phyloP scores from a whole-genome alignment of 2,329 filamentous ascomycete genomes.

The Penicillium sp. region DNA sequence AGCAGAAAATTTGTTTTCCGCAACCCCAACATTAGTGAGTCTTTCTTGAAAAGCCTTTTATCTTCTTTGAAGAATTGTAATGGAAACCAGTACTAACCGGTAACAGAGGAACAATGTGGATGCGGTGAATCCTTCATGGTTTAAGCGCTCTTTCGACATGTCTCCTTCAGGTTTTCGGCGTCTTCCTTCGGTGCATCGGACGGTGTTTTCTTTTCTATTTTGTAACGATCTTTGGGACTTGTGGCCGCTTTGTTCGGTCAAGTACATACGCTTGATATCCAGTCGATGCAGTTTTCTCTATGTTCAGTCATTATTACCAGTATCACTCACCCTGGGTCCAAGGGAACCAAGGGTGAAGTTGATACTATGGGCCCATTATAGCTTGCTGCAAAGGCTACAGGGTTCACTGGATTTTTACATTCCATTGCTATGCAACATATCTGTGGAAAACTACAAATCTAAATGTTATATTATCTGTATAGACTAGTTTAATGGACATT shows the following conservation, averaged over 20 bases:
- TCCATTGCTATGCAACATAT: not conserved
- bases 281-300: slow-evolving; percentile 13
- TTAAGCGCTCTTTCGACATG: slow-evolving; percentile 26
- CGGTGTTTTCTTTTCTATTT: slow-evolving; percentile 37
- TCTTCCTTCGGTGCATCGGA: slow-evolving; percentile 35
- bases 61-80: not conserved
- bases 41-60: not conserved
- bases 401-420: not conserved
- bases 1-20: slow-evolving; percentile 90
- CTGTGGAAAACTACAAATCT: not conserved
- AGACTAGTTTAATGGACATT: slow-evolving; percentile 20
- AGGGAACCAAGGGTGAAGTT: not conserved
- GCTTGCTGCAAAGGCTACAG: not conserved
- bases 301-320: not conserved
- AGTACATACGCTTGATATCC: slow-evolving; percentile 28
- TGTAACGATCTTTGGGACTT: slow-evolving; percentile 2
- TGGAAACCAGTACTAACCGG: slow-evolving; percentile 21
- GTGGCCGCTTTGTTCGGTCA: slow-evolving; percentile 14
- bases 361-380: not conserved
- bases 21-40: slow-evolving; percentile 98
- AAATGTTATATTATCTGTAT: slow-evolving; percentile 12
- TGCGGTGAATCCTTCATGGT: slow-evolving; percentile 97
- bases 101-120: slow-evolving; percentile 88
- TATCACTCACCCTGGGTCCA: not conserved
- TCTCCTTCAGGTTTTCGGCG: slow-evolving; percentile 20